Base-by-base conservation (phyloP, 2,329 filamentous ascomycete species). In the Calycina herbarum region DNA sequence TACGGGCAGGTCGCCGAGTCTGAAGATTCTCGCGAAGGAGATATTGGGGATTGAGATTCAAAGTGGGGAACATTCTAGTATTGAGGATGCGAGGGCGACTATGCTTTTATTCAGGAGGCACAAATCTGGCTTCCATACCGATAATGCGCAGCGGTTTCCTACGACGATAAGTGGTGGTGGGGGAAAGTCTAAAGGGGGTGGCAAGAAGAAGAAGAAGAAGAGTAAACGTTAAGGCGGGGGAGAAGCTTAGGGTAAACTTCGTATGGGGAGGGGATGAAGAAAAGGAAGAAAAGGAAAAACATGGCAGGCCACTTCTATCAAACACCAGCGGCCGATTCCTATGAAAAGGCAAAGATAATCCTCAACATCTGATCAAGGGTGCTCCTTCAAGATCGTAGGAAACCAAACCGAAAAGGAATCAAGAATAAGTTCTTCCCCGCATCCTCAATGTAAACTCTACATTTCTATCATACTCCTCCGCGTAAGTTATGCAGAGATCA, bases 71-170 rank as follows among this genome's bases (percentile, higher is more conserved):
- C 88, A 90, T 76, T 89, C 86, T 1, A 90, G 87, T 76, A 79
- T 90, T 68, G 82, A 90, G 80, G 95, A 99, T 81, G 95, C 95
- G 1, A 83, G 93, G 70, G 93, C 92, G 5, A 89, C 93, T 0
- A 98, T 99, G 93, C 80, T 94, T 64, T 80, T 99, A 54, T 98
- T 96, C 75, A 85, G 91, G 68, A 86, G 87, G 70, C 87, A 93
- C 76, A 98, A 97, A 79, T 83, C 88, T 20, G 90, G 84, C 0
- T 97, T 99, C 75, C 95, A 98, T 75, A 81, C 87, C 65, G 92
- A 96, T 76, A 87, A 93, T 76, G 81, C 88, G 64, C 89, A 87
- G 77, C 86, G 85, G 65, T 95, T 85, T 76, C 82, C 84, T 3
- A 75, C 79, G 6, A 54, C 24, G 48, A 24, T 24, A 5, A 27